Conservation (phyloP, 306 rosid genomes). For the Cucurbita moschata region DNA sequence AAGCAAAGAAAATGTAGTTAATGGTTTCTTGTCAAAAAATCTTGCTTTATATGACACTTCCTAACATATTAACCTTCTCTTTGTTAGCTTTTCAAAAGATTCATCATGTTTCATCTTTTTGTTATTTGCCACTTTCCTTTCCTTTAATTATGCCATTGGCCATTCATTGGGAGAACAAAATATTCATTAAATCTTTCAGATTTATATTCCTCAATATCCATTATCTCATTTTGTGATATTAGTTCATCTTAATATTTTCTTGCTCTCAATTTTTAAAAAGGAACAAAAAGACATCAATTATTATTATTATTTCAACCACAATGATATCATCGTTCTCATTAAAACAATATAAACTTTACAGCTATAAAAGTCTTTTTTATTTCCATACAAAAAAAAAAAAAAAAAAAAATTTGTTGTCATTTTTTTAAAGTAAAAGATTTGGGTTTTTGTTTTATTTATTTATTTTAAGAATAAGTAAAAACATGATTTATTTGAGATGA, state of each 20-base stretch:
- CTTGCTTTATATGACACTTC: slow-evolving; percentile 61
- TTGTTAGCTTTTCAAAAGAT: slow-evolving; percentile 49
- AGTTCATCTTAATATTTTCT: neutral
- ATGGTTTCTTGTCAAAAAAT: slow-evolving; percentile 83
- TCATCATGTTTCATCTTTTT: slow-evolving; percentile 29
- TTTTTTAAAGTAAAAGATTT: neutral
- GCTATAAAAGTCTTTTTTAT: neutral
- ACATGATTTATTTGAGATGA: neutral
- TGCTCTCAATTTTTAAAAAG: neutral
- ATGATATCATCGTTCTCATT: neutral
- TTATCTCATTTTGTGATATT: neutral
- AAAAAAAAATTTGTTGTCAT: neutral
- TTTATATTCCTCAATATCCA: slow-evolving; percentile 3
- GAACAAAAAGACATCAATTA: neutral
- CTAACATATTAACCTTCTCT: slow-evolving; percentile 37
- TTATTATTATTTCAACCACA: neutral
- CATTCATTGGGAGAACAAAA: neutral
- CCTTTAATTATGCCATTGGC: neutral
- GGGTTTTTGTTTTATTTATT: too few relatives aligned
- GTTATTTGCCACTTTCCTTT: slow-evolving; percentile 8
- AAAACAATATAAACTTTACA: neutral
- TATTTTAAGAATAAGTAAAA: neutral
- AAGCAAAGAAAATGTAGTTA: slow-evolving; percentile 57
- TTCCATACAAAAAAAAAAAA: neutral
- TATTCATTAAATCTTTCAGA: slow-evolving; percentile 1